Conservation (phyloP, 2,329 filamentous ascomycete genomes). For the Exophiala spinifera region DNA sequence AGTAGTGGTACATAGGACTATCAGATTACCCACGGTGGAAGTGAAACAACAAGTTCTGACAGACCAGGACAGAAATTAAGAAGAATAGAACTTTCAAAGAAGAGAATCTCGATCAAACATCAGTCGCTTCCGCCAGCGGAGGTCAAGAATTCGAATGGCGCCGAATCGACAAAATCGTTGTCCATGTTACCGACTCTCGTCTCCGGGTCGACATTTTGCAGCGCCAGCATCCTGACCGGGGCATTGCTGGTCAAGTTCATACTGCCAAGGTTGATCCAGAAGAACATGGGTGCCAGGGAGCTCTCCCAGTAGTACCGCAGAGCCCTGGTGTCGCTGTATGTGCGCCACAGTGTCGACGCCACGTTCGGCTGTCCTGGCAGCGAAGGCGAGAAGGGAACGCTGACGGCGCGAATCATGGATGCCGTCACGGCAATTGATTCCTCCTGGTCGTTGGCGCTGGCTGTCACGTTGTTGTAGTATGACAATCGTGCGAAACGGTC, state of each 20-base stretch:
- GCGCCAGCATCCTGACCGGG: not conserved
- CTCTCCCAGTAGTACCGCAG: conserved; percentile 6
- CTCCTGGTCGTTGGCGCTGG: not conserved
- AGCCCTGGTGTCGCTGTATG: conserved; percentile 1
- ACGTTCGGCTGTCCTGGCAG: not conserved
- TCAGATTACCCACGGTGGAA: too few species aligned
- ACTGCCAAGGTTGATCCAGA: conserved; percentile 2
- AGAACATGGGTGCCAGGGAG: not conserved
- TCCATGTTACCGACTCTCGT: conserved; percentile 1
- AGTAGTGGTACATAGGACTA: too few species aligned
- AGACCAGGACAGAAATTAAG: too few species aligned
- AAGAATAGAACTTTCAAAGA: not conserved
- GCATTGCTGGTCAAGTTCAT: not conserved
- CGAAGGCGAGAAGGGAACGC: conserved; percentile 5
- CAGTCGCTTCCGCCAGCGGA: too few species aligned
- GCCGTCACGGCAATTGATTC: conserved; percentile 2
- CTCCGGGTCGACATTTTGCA: not conserved
- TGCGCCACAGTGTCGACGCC: conserved; percentile 2
- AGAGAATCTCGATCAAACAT: too few species aligned
- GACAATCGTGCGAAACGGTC: conserved; percentile 6
- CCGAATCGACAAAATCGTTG: not conserved
- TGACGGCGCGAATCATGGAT: conserved; percentile 7
- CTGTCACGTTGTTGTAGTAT: conserved; percentile 5
- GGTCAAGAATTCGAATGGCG: conserved; percentile 1
- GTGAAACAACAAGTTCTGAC: too few species aligned